Conservation (phyloP, 2,329 filamentous ascomycete species). For the Fusarium praegraminearum region DNA sequence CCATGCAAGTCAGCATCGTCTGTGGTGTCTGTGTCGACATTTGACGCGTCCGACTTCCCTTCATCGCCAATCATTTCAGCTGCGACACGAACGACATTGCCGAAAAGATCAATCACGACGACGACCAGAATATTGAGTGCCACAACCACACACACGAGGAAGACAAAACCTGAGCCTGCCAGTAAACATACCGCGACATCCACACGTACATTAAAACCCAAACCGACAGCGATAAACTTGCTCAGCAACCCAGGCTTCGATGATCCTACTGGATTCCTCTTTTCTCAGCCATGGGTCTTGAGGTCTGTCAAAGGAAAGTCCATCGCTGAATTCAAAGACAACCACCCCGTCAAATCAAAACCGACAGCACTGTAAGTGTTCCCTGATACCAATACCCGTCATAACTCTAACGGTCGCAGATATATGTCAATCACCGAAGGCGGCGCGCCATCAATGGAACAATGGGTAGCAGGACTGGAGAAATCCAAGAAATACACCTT, state of each 20-base stretch:
- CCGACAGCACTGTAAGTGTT: neutral
- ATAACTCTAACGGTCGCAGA: neutral
- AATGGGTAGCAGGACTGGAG: neutral
- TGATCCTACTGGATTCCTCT: neutral
- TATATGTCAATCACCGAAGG: neutral
- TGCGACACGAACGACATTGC: neutral
- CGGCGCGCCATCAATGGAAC: neutral
- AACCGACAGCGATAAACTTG: neutral
- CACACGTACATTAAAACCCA: neutral
- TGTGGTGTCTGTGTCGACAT: neutral
- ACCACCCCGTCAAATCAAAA: neutral
- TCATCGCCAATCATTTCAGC: neutral
- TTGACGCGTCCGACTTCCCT: neutral
- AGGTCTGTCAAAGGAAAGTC: neutral
- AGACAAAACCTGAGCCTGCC: neutral
- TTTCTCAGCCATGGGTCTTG: neutral
- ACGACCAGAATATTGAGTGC: neutral
- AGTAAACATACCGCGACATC: neutral
- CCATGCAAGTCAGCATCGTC: neutral
- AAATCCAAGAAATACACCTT: neutral
- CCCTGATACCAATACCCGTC: accelerated
- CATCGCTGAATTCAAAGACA: neutral
- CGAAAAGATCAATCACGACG: neutral
- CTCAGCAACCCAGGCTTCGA: neutral
- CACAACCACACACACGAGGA: neutral